Base-by-base conservation (phyloP, 345 rosid species). In the Moricandia arvensis region DNA sequence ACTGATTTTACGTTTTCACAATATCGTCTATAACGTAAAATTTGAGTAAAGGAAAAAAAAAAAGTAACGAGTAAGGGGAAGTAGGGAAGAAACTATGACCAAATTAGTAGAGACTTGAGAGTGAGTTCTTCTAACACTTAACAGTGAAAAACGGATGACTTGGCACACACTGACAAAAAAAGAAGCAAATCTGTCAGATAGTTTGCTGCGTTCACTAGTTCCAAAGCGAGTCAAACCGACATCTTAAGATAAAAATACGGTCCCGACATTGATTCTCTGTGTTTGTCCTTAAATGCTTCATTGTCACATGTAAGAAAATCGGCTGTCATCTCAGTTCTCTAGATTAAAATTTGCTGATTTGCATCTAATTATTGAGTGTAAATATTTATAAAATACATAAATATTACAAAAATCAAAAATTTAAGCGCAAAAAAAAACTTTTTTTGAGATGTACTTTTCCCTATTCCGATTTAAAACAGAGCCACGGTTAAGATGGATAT, bases 241-340 rank as follows among this genome's bases (percentile, higher is more conserved):
- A 54, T 30, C 76, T 55, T 70, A 57, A 69, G 63, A 70, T 76
- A 53, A 38, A 55, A 53, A 38, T 11, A 43, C 58, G 67, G 63
- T 71, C 43, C 77, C 69, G 77, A 78, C 78, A 78, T 66, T 59
- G 81, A 78, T 78, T 60, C 73, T 72, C 76, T 72, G 69, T 58
- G 17, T 72, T 68, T 72, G 73, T 59, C 58, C 55, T 57, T 35
- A 41, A 18, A 33, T 72, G 55, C 65, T 65, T 59, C 68, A 8
- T 63, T 37, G 63, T 71, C 49, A 4, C 49, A 43, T 43, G 15
- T 72, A 59, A 59, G 4, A 65, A 15, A 78, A 34, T 21, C 49
- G 1, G 77, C 77, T 68, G 68, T 77, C 76, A 54, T 63, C 41
- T 11, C 15, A 53, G 15, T 62, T 61, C 24, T 11, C 15, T 54